Evolutionary conservation across 2,329 filamentous ascomycete genomes (phyloP), one percentile per base, ranked within the genome.

Genomic region (Knoxdaviesia proteae): DNA sequence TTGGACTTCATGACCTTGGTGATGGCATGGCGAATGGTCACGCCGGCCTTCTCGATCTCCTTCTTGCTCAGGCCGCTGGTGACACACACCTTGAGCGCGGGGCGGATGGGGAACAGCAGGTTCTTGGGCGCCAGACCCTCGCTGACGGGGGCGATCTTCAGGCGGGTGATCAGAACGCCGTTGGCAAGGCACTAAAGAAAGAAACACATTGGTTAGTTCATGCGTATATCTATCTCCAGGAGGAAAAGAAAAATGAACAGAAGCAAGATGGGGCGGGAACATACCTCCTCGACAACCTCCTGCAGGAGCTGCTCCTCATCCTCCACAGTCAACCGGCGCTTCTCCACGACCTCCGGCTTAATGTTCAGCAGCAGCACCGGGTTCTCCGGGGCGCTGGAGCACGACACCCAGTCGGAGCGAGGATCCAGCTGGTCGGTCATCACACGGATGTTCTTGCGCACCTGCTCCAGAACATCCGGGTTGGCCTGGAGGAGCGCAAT

Each of bases 211-310:
- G 33, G 46, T 52, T 45, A 53, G 50, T 40, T 44, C 11, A 34
- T 20, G 3, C 20, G 20, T 20, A 20, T 20, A 20, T 20, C 3
- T 20, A 20, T 20, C 3, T 20, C 20, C 20, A 20, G 20, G 20
- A 3, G 7, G 37, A 40, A 10, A 34, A 33, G 34, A 2, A 7
- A 29, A 32, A 34, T 40, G 8, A 6, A 10, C 7, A 31, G 11
- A 9, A 32, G 6, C 6, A 2, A 32, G 35, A 42, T 55, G 47
- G 54, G 48, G 37, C n/a, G 11, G 29, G 8, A 36, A 58, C 72
- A 53, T 68, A 92, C 87, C 79, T 98, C 90, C 47, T 98, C 92
- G n/a, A 94, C 84, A 49, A 84, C 79, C 52, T 98, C 90, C 53
- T 92, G 78, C 45, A 98, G 61, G 11, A 96, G 59, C 45, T 75